Base-by-base conservation (phyloP, 345 rosid genomes). In the Salix dunnii region DNA sequence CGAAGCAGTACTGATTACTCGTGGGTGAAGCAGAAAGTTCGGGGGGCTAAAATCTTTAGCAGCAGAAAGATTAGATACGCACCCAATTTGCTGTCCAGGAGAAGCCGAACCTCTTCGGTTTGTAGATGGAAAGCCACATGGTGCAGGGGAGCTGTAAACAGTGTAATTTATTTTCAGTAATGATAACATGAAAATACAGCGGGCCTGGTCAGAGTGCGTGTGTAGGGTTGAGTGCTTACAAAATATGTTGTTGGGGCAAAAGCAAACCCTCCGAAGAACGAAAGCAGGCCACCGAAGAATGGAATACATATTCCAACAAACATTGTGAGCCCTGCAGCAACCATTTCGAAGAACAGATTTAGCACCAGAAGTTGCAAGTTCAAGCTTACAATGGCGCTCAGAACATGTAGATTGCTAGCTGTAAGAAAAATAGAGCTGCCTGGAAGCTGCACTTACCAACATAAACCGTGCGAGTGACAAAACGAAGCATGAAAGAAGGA, bases 181-280 rank as follows among this genome's bases (percentile, higher is more conserved):
- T 58, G 18, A 60, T 25, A 20, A 5, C 21, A 38, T 64, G 38
- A 51, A 51, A 18, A 51, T 51, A 23, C 21, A 62, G 33, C 13
- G 27, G 20, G 17, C 9, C 7, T 63, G 18, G 10, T 2, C 64
- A 60, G 25, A 23, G 8, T 18, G 9, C n/a, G 64, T n/a, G 25
- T 10, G 64, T 0, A 20, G 70, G 7, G 43, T 28, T 17, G 3
- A 65, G 14, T 55, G 36, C 86, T 87, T 85, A 94, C 96, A 30
- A 73, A 94, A 80, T 90, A 94, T 43, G 94, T 81, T 40, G 94
- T 90, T 33, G 97, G 94, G 31, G 98, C 97, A 18, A 94, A 89
- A 17, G 94, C 97, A 40, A 92, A 86, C 73, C 98, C 98, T 85
- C 97, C 97, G 4, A 94, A 90, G 84, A 94, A 92, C 16, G 93